phyloP scores from a whole-genome alignment of 306 rosid genomes.

The Fagus sylvatica region DNA sequence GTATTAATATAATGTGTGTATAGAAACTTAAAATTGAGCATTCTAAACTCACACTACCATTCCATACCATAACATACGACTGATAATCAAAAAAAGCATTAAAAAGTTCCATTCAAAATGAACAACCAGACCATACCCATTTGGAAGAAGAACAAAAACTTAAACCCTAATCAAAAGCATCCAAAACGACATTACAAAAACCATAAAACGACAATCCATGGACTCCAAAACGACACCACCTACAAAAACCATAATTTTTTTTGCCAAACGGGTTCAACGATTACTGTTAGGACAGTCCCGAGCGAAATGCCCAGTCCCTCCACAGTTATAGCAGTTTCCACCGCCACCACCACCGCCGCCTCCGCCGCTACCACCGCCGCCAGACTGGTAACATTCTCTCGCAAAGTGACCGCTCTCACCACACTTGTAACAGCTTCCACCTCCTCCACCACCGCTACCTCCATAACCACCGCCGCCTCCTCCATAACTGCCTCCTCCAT shows the following conservation, averaged over 20 bases:
- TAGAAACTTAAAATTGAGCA: slow-evolving; percentile 2
- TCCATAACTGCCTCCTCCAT: slow-evolving; percentile 15
- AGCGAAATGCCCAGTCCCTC: slow-evolving; percentile 61
- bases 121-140: no score
- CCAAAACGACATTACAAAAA: no score
- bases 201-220: no score
- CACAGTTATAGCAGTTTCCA: slow-evolving; percentile 51
- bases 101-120: no score
- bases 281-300: slow-evolving; percentile 48
- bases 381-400: slow-evolving; percentile 45
- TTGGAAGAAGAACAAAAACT: no score
- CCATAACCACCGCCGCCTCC: slow-evolving; percentile 51
- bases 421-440: slow-evolving; percentile 51
- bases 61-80: background rate
- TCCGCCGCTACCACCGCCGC: slow-evolving; percentile 24
- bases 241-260: no score
- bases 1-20: slow-evolving; percentile 10
- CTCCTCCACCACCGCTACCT: slow-evolving; percentile 23
- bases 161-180: no score
- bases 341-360: slow-evolving; percentile 40
- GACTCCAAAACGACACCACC: no score
- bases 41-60: background rate
- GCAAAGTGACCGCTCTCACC: slow-evolving; percentile 53
- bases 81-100: background rate
- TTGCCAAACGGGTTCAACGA: slow-evolving; percentile 19